Evolutionary conservation across 495 filamentous ascomycete species (phyloP), one percentile per base, ranked within the genome.

Genomic region (Amniculicola lignicola): DNA sequence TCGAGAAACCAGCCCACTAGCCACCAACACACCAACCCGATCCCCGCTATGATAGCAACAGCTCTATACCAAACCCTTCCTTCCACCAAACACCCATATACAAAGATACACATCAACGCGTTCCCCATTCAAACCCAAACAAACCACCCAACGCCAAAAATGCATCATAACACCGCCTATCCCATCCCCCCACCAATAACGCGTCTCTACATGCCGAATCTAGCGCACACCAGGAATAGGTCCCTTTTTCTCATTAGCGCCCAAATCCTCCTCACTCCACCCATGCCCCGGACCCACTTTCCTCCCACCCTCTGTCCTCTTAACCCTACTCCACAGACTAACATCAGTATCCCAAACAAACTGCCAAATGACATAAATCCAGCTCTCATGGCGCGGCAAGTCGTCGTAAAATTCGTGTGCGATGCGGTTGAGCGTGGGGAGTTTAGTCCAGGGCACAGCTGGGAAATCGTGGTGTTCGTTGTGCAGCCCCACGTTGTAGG

Each of bases 381-480:
- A 99, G 75, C 90, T 95, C 51, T 78, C 77, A 69, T 96, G 92
- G 48, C 79, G 78, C 2, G 93, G 94, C 52, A 99, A 75, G 18
- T 89, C 87, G 54, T 82, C 82, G 70, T 99, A 99, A 69, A 96
- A 99, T 70, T 97, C 93, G 49, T 75, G 78, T 7, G 93, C 93
- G n/a, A 95, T 86, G 55, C 79, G 70, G 66, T 89, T 80, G 49
- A 99, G 72, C 59, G 70, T 72, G 2, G 85, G 84, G 21, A 99
- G 76, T 5, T 83, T 75, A 2, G 89, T 96, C 93, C 93, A 99
- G 2, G 93, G 92, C 44, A 98, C 80, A 19, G 94, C 93, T 19
- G 93, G 93, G 75, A 98, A 98, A 69, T 98, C 93, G 66, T 99
- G 93, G 71, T 98, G 93, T 74, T 99, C 93, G 64, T 99, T 99